Base-by-base conservation (phyloP, 192 early-diverging fungal genomes). In the Umbelopsis isabellina region DNA sequence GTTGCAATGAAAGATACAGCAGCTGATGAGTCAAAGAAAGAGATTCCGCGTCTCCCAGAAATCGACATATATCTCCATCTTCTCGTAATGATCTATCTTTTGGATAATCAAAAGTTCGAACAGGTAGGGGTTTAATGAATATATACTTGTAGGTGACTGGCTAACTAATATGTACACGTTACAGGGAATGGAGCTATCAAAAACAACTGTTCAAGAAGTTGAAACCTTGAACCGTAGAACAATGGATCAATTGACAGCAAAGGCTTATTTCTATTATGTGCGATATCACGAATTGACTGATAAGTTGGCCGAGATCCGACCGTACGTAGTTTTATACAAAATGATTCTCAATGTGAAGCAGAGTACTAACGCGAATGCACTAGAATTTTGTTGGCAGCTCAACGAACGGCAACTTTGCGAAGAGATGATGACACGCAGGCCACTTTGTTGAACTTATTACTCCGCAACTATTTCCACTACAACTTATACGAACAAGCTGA, bases 401-500 rank as follows among this genome's bases (percentile, higher is more conserved):
- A 97, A 50, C 90, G 97, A 45, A 97, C 97, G 4, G 95, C 96
- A 11, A 95, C 95, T 22, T 84, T 99, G 41, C 82, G 91, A 22
- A 91, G 89, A 48, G 96, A 98, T 83, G 91, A 94, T 74, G 98
- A 99, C 66, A 90, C 89, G 22, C 93, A 94, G 86, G 94, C 93
- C 12, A 94, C 92, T 37, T 71, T 99, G 47, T 79, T 99, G 61
- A 99, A 98, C 71, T 78, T 97, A 20, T 75, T 98, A 18, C 83
- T 99, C 51, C 89, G 93, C 81, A 96, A 94, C 81, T 97, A 96
- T 76, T 88, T 99, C 67, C 86, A 93, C 73, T 91, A 92, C 84
- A 98, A 97, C 74, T 87, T 97, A n/a, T 95, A 93, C 69, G 98
- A 98, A 47, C 96, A 98, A 78, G 98, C 98, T 15, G 96, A 98